Base-by-base conservation (phyloP, 257 asterid genomes). In the Solanum rostratum region DNA sequence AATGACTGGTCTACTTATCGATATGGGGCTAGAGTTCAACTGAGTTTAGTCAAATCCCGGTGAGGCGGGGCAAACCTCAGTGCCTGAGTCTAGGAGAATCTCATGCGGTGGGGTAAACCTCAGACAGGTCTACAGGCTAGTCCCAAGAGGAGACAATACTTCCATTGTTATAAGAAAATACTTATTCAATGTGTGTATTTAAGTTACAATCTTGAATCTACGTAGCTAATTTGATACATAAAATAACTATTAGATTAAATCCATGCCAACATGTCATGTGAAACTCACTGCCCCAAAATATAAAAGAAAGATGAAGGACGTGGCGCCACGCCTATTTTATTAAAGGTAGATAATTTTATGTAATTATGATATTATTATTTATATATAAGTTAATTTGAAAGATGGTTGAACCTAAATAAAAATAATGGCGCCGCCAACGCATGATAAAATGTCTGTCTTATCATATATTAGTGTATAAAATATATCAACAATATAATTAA, bases 381-480 rank as follows among this genome's bases (percentile, higher is more conserved):
- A 33, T 49, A 27, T 4, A 76, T 49, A 27, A 43, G 60, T 24
- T 15, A 76, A 50, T 8, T n/a, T 16, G 13, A 76, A 76, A 49
- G 62, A 49, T 46, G 14, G 5, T 74, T 46, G 1, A 74, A 74
- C 11, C 8, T 24, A 41, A 71, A 43, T 14, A 46, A 12, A 74
- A 18, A 24, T 76, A 76, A 37, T 85, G 60, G 73, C 81, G 87
- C 86, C 86, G 86, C 84, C 79, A 60, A 30, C 29, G 68, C 86
- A 85, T 85, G 87, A 85, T 85, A 52, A 30, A 80, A 19, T 39
- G 62, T 85, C 73, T 69, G 73, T 73, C 37, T 73, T 45, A 29
- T 62, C 12, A 13, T 60, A 46, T 30, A 60, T 84, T 57, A 60
- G 27, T 55, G 63, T 20, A 55, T 55, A 55, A 3, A 46, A 5